Percentiles rank a stretch among this genome's conserved stretches.
phyloP scores from a whole-genome alignment of 306 rosid species.

The Elaeagnus macrophylla region DNA sequence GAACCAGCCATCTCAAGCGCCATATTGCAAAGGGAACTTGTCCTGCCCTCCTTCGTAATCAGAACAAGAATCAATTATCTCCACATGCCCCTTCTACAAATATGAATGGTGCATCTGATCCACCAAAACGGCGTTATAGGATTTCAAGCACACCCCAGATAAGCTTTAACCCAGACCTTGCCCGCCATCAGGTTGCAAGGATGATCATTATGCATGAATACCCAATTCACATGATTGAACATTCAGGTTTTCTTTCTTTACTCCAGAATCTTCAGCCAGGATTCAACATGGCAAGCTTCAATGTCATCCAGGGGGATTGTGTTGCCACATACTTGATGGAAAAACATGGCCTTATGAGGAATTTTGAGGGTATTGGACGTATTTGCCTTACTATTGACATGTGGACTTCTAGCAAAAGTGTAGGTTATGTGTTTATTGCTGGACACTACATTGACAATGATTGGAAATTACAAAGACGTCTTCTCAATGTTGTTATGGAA shows the following conservation, averaged over 20 bases:
- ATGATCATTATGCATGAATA: slow-evolving; percentile 97
- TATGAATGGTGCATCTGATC: slow-evolving; percentile 33
- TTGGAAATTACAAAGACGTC: slow-evolving; percentile 78
- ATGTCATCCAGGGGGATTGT: slow-evolving; percentile 89
- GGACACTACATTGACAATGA: slow-evolving; percentile 85
- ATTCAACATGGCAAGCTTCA: slow-evolving; percentile 83
- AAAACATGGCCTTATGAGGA: slow-evolving; percentile 55
- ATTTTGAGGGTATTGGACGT: slow-evolving; percentile 69
- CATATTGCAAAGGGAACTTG: slow-evolving; percentile 94
- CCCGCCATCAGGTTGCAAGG: slow-evolving; percentile 86
- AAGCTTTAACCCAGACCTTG: slow-evolving; percentile 65
- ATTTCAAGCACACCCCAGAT: slow-evolving; percentile 53
- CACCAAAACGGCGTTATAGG: slow-evolving; percentile 71
- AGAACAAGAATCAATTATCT: slow-evolving; percentile 45
- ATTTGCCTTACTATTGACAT: slow-evolving; percentile 72
- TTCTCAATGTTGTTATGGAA: slow-evolving; percentile 93
- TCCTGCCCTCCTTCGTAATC: slow-evolving; percentile 63
- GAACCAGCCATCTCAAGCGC: slow-evolving; percentile 93
- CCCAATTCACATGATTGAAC: slow-evolving; percentile 97
- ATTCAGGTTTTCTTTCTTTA: slow-evolving; percentile 81
- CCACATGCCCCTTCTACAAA: slow-evolving; percentile 57
- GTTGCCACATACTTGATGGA: slow-evolving; percentile 79
- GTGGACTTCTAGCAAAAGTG: slow-evolving; percentile 74
- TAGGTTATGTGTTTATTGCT: slow-evolving; percentile 76
- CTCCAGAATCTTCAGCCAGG: slow-evolving; percentile 86